Conservation (phyloP, 2,329 filamentous ascomycete species). For the Arthrobotrys sphaeroides region DNA sequence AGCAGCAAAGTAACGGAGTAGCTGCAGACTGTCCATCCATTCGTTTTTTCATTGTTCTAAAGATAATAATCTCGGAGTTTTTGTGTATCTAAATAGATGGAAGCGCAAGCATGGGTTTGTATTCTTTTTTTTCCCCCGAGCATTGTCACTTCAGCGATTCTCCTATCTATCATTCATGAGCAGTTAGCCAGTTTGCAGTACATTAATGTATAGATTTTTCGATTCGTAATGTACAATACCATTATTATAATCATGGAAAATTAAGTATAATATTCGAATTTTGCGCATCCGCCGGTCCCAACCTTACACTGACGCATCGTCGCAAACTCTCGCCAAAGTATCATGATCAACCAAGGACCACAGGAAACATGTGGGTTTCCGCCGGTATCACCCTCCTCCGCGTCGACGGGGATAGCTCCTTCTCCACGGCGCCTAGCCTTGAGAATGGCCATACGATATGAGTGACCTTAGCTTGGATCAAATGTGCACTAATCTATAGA, state of each 20-base stretch:
- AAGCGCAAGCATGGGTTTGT: background rate
- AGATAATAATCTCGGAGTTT: background rate
- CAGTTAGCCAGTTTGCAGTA: background rate
- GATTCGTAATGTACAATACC: background rate
- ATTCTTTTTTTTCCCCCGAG: background rate
- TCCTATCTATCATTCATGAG: background rate
- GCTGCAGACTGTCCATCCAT: background rate
- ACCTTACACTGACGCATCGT: too few relatives aligned
- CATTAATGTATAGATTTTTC: conserved; percentile 2
- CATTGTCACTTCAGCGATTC: conserved; percentile 14
- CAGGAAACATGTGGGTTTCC: background rate
- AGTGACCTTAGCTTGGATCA: conserved; percentile 79
- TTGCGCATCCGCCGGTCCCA: too few relatives aligned
- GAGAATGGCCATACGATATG: conserved; percentile 75
- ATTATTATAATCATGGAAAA: background rate
- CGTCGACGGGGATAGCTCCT: conserved; percentile 24
- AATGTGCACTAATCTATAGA: conserved; percentile 52
- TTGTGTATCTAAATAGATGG: conserved; percentile 1
- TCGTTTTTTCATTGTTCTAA: conserved; percentile 8
- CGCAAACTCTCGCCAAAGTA: too few relatives aligned
- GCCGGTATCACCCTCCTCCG: conserved; percentile 27
- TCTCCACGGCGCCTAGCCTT: conserved; percentile 67
- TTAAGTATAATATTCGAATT: too few relatives aligned
- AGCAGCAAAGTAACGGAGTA: conserved; percentile 53
- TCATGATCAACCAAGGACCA: conserved; percentile 7